These are phyloP conservation scores for Blastocystis sp. DNA, from an alignment of 352 stramenopile species.

Conservation along the genomic window DNA sequence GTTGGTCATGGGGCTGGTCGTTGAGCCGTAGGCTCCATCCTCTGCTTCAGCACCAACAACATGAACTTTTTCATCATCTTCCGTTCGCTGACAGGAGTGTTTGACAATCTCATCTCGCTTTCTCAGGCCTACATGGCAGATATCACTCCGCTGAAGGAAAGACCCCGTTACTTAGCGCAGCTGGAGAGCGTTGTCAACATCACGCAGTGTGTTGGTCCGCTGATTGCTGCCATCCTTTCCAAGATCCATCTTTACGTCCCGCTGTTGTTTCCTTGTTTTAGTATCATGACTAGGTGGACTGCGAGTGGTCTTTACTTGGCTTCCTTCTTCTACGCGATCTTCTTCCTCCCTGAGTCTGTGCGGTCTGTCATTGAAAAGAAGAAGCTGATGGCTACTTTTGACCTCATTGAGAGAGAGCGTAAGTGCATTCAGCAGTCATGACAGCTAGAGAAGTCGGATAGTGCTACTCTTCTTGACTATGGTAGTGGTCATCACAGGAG, in stretches of 20 bases:
- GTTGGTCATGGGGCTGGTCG: background rate
- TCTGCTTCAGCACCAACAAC: conserved; percentile 19
- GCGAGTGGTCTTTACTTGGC: conserved; percentile 9
- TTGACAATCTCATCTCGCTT: conserved; percentile 33
- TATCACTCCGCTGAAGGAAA: conserved; percentile 18
- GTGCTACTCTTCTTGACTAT: conserved; percentile 23
- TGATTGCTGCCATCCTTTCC: conserved; percentile 24
- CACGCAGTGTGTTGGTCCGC: conserved; percentile 35
- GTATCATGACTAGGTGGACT: background rate
- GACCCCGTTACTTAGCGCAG: conserved; percentile 39
- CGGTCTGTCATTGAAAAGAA: conserved; percentile 57
- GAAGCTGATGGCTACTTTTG: conserved; percentile 38
- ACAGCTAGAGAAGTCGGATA: background rate
- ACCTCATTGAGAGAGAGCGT: background rate
- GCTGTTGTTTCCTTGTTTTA: background rate
- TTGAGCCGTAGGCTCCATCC: conserved; percentile 1
- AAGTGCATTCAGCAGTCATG: background rate
- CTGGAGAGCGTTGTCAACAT: conserved; percentile 48
- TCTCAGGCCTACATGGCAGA: conserved; percentile 57
- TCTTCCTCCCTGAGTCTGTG: conserved; percentile 60
- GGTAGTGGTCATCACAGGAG: background rate
- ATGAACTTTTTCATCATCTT: conserved; percentile 29
- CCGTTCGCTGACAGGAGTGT: conserved; percentile 7
- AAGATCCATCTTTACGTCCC: conserved; percentile 43
- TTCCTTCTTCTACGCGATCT: conserved; percentile 22